Conservation (phyloP, 73 alveolate species). For the Tetrahymena thermophila region DNA sequence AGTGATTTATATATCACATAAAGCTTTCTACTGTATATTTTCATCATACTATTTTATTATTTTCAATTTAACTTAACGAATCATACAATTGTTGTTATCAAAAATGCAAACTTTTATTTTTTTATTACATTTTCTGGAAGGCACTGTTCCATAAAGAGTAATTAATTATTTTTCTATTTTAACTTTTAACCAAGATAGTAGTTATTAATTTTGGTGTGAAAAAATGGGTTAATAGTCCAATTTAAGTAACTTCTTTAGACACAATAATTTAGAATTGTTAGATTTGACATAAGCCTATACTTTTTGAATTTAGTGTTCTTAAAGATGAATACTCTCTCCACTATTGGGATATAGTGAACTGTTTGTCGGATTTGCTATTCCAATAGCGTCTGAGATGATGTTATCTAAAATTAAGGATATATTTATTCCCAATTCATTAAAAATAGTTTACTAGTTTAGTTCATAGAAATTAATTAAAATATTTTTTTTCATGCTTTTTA, state of each 20-base stretch:
- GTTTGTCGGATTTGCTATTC: neutral
- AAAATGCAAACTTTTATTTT: neutral
- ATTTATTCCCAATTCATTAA: neutral
- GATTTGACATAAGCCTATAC: neutral
- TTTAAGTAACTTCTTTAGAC: neutral
- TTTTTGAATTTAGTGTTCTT: neutral
- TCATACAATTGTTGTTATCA: neutral
- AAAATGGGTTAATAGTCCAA: neutral
- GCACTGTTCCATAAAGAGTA: neutral
- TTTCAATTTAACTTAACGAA: neutral
- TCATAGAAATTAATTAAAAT: neutral
- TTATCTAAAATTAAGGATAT: neutral
- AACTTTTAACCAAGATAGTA: neutral
- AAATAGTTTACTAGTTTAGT: neutral
- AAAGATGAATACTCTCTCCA: neutral
- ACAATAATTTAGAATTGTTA: neutral
- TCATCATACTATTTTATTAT: neutral
- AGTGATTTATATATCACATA: too few species aligned
- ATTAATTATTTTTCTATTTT: neutral
- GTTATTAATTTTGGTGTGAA: neutral
- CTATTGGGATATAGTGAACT: neutral
- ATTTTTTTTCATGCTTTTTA: neutral
- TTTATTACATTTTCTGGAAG: neutral
- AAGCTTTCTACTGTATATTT: neutral
- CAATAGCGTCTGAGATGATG: neutral